These are phyloP conservation scores for Mycothermus thermophilus DNA, from an alignment of 495 filamentous ascomycete species.

Conservation along the genomic window DNA sequence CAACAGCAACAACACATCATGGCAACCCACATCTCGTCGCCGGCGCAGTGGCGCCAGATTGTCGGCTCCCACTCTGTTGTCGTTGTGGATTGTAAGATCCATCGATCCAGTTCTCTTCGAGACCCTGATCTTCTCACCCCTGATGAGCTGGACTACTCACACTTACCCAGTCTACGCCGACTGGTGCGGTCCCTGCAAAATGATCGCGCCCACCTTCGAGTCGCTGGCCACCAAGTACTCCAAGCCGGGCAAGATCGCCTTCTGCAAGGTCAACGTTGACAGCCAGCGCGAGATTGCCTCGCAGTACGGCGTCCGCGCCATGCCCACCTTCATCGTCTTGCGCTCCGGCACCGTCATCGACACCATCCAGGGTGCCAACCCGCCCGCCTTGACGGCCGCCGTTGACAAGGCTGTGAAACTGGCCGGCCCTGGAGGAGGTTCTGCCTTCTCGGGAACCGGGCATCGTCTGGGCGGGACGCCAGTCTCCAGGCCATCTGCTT, in stretches of 20 bases:
- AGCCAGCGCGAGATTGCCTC: constrained; percentile 39
- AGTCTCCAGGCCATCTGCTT: constrained; percentile 6
- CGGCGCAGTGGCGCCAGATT: constrained; percentile 30
- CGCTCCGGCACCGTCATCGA: constrained; percentile 57
- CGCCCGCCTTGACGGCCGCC: constrained; percentile 53
- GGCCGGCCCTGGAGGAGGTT: constrained; percentile 29
- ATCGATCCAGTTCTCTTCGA: no score
- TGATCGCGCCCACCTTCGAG: constrained; percentile 53
- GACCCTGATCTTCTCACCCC: no score
- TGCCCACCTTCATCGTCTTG: constrained; percentile 85
- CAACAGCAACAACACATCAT: constrained; percentile 9
- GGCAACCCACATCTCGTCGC: constrained; percentile 26
- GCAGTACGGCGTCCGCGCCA: constrained; percentile 42
- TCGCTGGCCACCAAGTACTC: constrained; percentile 41
- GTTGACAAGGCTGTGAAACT: constrained; percentile 60
- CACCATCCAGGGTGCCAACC: constrained; percentile 69
- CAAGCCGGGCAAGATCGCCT: constrained; percentile 40
- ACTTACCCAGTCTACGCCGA: constrained; percentile 53
- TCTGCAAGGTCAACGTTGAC: constrained; percentile 51
- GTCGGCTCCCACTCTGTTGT: constrained; percentile 29
- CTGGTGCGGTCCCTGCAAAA: constrained; percentile 60
- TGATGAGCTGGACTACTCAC: no score
- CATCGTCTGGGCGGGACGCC: constrained; percentile 21
- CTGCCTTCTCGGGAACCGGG: constrained; percentile 30
- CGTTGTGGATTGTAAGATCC: constrained; percentile 33